Evolutionary conservation across 495 filamentous ascomycete genomes (phyloP).

Genomic region (Aspergillus homomorphus): DNA sequence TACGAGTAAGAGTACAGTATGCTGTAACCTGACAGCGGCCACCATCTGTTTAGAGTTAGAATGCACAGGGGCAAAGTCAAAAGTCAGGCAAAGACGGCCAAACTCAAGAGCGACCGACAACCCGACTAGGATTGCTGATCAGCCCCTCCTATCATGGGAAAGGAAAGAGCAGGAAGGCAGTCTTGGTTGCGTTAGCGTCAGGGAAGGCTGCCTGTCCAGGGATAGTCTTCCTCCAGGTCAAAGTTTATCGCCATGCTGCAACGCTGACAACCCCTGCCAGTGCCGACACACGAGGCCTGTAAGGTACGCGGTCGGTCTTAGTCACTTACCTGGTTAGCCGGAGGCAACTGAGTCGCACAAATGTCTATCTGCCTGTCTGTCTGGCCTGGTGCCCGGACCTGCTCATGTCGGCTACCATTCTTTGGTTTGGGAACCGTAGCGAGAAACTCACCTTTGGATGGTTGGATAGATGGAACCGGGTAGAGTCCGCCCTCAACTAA

Average conservation of each 20-base stretch:
- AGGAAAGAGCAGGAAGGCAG: no score
- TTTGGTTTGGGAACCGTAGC: background rate
- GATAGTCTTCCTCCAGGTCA: background rate
- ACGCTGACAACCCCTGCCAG: background rate
- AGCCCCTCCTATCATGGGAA: background rate
- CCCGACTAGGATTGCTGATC: background rate
- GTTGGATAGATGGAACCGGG: background rate
- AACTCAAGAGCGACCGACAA: background rate
- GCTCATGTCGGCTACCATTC: background rate
- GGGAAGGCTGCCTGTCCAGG: background rate
- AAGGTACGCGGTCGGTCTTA: background rate
- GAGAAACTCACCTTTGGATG: no score
- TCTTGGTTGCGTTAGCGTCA: background rate
- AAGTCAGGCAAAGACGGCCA: background rate
- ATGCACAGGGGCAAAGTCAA: background rate
- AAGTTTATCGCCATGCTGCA: slow-evolving; percentile 2
- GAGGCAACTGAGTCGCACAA: no score
- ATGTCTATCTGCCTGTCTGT: no score
- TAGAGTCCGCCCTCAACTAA: no score
- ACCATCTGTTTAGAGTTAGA: background rate
- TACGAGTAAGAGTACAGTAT: no score
- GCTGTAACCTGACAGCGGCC: background rate
- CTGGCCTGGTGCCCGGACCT: no score
- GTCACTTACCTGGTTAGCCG: no score
- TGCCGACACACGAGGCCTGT: background rate